A percentile compares a stretch with the other conserved stretches of the same genome.
Conservation (phyloP, 768 basidiomycete genomes). For the Pleurotus tuoliensis region DNA sequence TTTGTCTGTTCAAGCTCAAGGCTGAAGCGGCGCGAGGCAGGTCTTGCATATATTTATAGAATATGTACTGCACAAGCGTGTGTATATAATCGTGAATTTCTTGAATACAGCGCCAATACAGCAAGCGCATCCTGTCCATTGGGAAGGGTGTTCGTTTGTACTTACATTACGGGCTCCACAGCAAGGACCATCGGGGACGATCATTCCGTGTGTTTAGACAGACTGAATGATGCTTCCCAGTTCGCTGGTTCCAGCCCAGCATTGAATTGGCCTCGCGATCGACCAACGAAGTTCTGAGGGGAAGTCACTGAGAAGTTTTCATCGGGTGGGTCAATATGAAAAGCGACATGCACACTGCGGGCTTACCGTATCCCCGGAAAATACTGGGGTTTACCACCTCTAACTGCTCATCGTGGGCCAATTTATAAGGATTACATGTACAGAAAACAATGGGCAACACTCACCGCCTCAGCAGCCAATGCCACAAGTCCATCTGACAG, state of each 20-base stretch:
- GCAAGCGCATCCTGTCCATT: too few relatives aligned
- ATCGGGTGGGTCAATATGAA: neutral
- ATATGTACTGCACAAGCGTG: neutral
- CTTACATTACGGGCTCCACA: too few relatives aligned
- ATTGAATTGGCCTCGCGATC: conserved; percentile 32
- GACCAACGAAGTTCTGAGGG: conserved; percentile 48
- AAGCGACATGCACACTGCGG: neutral
- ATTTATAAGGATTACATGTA: neutral
- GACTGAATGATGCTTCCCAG: conserved; percentile 52
- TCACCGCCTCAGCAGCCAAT: conserved; percentile 48
- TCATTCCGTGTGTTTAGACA: conserved; percentile 34
- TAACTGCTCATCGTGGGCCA: neutral
- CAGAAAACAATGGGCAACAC: conserved; percentile 13
- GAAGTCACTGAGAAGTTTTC: conserved; percentile 35
- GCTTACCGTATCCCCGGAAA: conserved; percentile 47
- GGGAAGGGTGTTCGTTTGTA: too few relatives aligned
- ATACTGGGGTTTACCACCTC: conserved; percentile 16
- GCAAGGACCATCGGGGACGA: too few relatives aligned
- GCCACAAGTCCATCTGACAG: conserved; percentile 57
- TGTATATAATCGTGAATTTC: too few relatives aligned
- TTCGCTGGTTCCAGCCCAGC: conserved; percentile 29
- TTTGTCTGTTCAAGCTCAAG: too few relatives aligned
- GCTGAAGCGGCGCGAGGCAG: too few relatives aligned
- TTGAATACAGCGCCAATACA: too few relatives aligned
- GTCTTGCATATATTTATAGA: too few relatives aligned